Conservation (phyloP, 2,329 filamentous ascomycete species). For the Hymenoscyphus infarciens region DNA sequence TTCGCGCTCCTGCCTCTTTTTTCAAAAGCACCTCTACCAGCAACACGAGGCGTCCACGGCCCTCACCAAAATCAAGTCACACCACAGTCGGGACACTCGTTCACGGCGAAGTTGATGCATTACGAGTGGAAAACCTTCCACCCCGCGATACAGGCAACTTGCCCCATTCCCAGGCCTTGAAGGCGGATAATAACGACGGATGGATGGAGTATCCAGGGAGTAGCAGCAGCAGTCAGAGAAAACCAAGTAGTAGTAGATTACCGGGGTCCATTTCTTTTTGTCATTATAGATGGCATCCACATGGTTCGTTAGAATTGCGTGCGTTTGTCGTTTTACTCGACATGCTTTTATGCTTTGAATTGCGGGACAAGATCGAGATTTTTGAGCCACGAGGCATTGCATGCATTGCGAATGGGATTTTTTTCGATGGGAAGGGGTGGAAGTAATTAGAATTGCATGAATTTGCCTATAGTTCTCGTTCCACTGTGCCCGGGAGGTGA, state of each 20-base stretch:
- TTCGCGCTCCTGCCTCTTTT: conserved; percentile 16
- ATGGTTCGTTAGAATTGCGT: background rate
- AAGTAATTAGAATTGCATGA: conserved; percentile 4
- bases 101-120: conserved; percentile 11
- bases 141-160: conserved; percentile 11
- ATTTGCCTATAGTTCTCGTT: background rate
- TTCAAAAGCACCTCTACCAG: conserved; percentile 12
- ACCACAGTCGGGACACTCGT: conserved; percentile 11
- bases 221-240: background rate
- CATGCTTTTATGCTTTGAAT: background rate
- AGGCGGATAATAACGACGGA: conserved; percentile 12
- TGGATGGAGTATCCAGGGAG: background rate
- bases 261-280: background rate
- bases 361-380: background rate
- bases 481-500: background rate
- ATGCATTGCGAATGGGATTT: background rate
- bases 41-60: conserved; percentile 12
- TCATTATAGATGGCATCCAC: conserved; percentile 2
- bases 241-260: background rate
- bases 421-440: background rate
- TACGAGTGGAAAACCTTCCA: conserved; percentile 12
- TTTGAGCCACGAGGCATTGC: no score
- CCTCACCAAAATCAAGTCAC: conserved; percentile 12
- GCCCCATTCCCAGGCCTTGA: conserved; percentile 6
- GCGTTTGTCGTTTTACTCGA: background rate